Evolutionary conservation across 176 grass and related monocot species (phyloP), one percentile per base, ranked within the genome.

Genomic region (Paspalum notatum): DNA sequence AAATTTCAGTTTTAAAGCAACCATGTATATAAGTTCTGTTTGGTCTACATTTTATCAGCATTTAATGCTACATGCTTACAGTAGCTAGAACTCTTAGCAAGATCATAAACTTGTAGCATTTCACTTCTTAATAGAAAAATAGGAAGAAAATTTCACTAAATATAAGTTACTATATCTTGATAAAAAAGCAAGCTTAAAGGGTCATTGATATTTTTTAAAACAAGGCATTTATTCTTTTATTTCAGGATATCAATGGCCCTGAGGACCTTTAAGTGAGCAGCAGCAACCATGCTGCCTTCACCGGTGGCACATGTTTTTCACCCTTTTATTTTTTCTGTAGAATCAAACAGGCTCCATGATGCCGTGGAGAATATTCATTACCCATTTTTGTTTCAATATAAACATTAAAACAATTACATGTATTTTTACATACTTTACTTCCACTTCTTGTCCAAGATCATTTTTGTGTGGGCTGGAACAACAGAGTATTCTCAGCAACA

Each of bases 231-330:
- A 15, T 55, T 76, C n/a, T 84, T 47, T 81, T 66, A 44, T 62
- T 64, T 81, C 83, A 91, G 91, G 70, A 84, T 6, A 91, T 94
- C 69, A 94, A 78, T 17, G 83, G 79, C 24, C 70, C 83, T 32
- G 85, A 88, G 80, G 83, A 83, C 44, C 63, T 85, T 24, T 90
- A 72, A 82, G 62, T 49, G 44, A 62, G 43, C 22, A 75, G 12
- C 17, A 32, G 25, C 22, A 18, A 84, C 25, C 17, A 57, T 5
- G 37, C 44, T 54, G 37, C 8, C 38, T 55, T 80, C 24, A 47
- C 26, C 24, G 50, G 39, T 76, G 25, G 76, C 39, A 26, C 82
- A 89, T 68, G 5, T 51, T 53, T 37, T 80, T 44, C 38, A 16
- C 7, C 7, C 27, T 72, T 61, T 61, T 32, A 1, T 32, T 13